Evolutionary conservation across 2,329 filamentous ascomycete species (phyloP).

Genomic region (Talaromyces sp.): DNA sequence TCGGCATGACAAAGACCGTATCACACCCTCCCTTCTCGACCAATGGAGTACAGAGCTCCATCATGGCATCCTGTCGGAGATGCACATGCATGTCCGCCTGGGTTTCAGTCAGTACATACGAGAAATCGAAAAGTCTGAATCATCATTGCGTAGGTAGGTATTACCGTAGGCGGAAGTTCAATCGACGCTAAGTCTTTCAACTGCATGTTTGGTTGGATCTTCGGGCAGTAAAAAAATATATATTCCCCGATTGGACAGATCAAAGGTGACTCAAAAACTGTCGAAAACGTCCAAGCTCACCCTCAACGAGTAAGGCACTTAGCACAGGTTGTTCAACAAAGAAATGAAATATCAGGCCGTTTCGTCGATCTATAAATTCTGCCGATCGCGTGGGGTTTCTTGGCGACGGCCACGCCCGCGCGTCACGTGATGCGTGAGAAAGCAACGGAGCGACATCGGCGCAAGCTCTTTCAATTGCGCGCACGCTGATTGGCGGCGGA

Average conservation of each 20-base stretch:
- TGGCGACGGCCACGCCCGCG: not conserved
- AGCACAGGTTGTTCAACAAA: not conserved
- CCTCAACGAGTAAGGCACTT: not conserved
- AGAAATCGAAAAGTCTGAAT: not conserved
- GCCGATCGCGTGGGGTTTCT: not conserved
- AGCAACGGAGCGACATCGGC: not conserved
- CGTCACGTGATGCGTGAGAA: not conserved
- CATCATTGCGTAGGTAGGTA: not conserved
- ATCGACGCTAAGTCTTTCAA: constrained; percentile 8
- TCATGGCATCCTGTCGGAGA: constrained; percentile 61
- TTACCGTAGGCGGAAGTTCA: constrained; percentile 12
- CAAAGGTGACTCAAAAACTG: not conserved
- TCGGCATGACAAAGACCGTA: constrained; percentile 57
- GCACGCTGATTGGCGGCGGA: not conserved
- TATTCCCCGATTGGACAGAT: not conserved
- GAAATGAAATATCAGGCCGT: not conserved
- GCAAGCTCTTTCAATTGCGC: not conserved
- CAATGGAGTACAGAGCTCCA: constrained; percentile 52
- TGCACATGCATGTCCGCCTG: constrained; percentile 46
- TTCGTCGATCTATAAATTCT: not conserved
- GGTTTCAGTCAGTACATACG: not conserved
- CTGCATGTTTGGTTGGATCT: constrained; percentile 5
- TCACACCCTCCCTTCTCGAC: constrained; percentile 61
- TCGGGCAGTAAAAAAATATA: not conserved
- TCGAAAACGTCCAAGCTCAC: not conserved